A percentile compares a stretch with the other conserved stretches of the same genome.
These are phyloP conservation scores for Wickerhamomyces pijperi DNA, from an alignment of 805 yeast species.

Conservation along the genomic window DNA sequence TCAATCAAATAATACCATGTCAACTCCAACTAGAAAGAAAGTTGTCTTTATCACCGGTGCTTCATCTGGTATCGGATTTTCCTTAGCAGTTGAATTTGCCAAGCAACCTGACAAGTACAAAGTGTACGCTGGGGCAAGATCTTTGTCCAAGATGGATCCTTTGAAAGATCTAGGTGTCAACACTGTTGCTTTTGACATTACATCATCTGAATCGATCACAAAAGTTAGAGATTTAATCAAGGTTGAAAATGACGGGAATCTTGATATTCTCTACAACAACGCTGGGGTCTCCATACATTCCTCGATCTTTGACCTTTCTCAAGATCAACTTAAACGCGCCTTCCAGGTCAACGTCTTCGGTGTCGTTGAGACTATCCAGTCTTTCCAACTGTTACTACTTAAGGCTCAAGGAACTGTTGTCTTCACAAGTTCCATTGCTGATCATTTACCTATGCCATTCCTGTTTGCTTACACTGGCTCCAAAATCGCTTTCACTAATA, in stretches of 20 bases:
- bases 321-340: constrained; percentile 11
- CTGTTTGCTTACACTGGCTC: constrained; percentile 23
- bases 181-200: constrained; percentile 25
- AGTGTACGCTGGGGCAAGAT: constrained; percentile 25
- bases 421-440: constrained; percentile 27
- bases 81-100: constrained; percentile 32
- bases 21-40: too few relatives aligned
- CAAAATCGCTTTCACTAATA: constrained; percentile 28
- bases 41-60: constrained; percentile 48
- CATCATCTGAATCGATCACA: constrained; percentile 19
- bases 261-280: constrained; percentile 30
- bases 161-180: constrained; percentile 22
- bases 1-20: too few relatives aligned
- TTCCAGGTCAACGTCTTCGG: constrained; percentile 28
- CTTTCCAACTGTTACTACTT: constrained; percentile 22
- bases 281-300: constrained; percentile 22
- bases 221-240: constrained; percentile 16
- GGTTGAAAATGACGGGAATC: constrained; percentile 20
- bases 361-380: constrained; percentile 24
- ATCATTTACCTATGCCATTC: constrained; percentile 24
- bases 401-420: constrained; percentile 24
- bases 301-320: constrained; percentile 24
- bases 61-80: constrained; percentile 48
- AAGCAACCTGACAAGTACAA: constrained; percentile 24
- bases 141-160: constrained; percentile 19